Percentiles rank a stretch among this genome's conserved stretches.
Conservation (phyloP, 345 rosid species). For the Populus ilicifolia region DNA sequence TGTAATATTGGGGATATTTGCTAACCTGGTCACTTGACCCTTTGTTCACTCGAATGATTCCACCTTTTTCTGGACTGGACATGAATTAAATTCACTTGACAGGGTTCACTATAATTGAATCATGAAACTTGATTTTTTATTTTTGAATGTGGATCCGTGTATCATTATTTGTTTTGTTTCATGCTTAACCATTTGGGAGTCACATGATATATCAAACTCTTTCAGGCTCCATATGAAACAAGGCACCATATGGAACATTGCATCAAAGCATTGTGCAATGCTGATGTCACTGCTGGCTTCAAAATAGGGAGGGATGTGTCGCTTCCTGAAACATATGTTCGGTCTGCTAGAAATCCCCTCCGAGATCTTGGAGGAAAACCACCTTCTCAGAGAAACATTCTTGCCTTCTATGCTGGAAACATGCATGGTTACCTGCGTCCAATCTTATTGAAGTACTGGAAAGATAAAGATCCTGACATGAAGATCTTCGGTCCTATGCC, state of each 20-base stretch:
- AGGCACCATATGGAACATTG: conserved; percentile 98
- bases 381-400: conserved; percentile 52
- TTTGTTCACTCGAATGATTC: neutral
- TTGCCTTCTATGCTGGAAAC: conserved; percentile 92
- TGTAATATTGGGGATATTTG: neutral
- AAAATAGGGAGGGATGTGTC: conserved; percentile 95
- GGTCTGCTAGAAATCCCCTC: conserved; percentile 87
- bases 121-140: neutral
- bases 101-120: no score
- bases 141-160: neutral
- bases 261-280: conserved; percentile 93
- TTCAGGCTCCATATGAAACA: conserved; percentile 95
- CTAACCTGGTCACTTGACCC: neutral
- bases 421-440: conserved; percentile 80
- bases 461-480: conserved; percentile 79
- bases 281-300: conserved; percentile 77
- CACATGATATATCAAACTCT: conserved; percentile 1
- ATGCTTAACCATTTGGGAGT: neutral
- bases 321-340: conserved; percentile 88
- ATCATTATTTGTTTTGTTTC: neutral
- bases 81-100: no score
- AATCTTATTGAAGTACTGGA: conserved; percentile 69
- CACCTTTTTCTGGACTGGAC: no score
- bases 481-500: conserved; percentile 83
- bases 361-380: conserved; percentile 89